These are phyloP conservation scores for Penicillium lagena DNA, from an alignment of 495 filamentous ascomycete species.

Conservation along the genomic window DNA sequence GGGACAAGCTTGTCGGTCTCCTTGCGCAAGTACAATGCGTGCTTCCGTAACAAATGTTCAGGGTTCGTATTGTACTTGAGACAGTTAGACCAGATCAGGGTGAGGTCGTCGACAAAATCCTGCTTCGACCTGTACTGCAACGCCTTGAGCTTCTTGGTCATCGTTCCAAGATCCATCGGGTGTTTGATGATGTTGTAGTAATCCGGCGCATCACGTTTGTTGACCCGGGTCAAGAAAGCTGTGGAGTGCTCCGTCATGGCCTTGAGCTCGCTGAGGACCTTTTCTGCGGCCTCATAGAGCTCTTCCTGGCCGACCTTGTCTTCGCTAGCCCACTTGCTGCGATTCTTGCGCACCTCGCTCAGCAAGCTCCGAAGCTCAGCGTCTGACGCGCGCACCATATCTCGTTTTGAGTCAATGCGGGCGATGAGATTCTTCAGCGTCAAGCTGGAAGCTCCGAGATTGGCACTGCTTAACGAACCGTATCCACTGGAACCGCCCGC, in stretches of 20 bases:
- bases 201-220: conserved; percentile 94
- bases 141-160: conserved; percentile 95
- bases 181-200: conserved; percentile 92
- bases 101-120: conserved; percentile 89
- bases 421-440: conserved; percentile 95
- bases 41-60: conserved; percentile 79
- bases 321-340: conserved; percentile 98
- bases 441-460: conserved; percentile 93
- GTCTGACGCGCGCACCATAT: conserved; percentile 83
- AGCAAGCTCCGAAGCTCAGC: conserved; percentile 85
- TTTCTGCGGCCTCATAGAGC: conserved; percentile 92
- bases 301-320: conserved; percentile 97
- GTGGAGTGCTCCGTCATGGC: conserved; percentile 94
- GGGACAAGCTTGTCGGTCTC: conserved; percentile 94
- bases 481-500: conserved; percentile 52
- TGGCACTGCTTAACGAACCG: conserved; percentile 84
- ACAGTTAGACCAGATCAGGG: conserved; percentile 95
- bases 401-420: conserved; percentile 85
- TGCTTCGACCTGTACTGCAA: conserved; percentile 86
- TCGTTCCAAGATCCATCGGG: conserved; percentile 95
- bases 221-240: conserved; percentile 86
- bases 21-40: conserved; percentile 93
- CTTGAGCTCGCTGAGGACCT: conserved; percentile 92
- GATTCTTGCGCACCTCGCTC: conserved; percentile 93
- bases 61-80: conserved; percentile 90